Evolutionary conservation across 2,329 filamentous ascomycete species (phyloP).

Genomic region (Penicillium sp.): DNA sequence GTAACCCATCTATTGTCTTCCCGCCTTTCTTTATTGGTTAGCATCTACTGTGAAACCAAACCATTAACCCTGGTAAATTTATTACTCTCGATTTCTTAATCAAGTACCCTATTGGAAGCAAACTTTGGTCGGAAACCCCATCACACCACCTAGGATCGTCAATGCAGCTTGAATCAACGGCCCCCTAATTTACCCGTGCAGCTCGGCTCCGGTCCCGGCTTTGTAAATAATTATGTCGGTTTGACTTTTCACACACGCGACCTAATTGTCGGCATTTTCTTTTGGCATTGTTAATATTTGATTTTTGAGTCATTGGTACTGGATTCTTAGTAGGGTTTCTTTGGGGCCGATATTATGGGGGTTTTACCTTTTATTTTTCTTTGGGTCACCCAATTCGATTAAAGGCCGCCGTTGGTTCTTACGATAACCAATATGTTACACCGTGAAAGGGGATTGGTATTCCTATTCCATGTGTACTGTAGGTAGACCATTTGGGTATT

Average conservation of each 20-base stretch:
- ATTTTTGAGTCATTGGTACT: background rate
- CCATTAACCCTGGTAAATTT: background rate
- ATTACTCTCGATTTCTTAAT: background rate
- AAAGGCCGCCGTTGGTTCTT: conserved; percentile 3
- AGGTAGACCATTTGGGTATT: background rate
- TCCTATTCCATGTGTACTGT: background rate
- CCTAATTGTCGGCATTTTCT: background rate
- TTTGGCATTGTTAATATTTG: background rate
- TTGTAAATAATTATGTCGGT: conserved; percentile 10
- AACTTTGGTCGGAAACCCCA: background rate
- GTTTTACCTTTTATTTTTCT: background rate
- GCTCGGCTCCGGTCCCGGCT: conserved; percentile 18
- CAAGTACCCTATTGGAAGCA: background rate
- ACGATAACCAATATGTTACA: background rate
- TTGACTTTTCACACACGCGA: conserved; percentile 5
- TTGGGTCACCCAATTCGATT: conserved; percentile 1
- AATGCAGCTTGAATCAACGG: conserved; percentile 19
- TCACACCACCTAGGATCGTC: conserved; percentile 18
- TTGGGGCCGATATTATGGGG: background rate
- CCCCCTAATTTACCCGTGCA: conserved; percentile 24
- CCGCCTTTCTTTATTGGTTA: background rate
- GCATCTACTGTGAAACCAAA: background rate
- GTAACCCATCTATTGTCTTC: background rate
- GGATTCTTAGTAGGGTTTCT: background rate
- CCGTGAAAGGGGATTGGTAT: background rate